Conservation (phyloP, 352 stramenopile species). For the Pythium sp. region DNA sequence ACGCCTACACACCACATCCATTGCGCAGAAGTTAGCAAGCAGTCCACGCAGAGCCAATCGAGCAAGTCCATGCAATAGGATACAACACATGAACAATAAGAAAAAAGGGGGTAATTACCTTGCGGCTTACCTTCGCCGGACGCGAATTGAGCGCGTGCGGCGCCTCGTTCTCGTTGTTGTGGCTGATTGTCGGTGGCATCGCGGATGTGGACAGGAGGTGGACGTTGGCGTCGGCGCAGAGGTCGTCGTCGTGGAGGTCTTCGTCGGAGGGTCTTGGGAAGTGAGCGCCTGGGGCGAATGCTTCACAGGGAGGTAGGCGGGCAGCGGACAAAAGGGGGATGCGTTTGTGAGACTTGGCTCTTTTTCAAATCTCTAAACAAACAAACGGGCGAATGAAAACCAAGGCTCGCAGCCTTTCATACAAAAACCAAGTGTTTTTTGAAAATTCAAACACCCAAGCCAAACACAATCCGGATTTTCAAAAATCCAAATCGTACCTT, state of each 20-base stretch:
- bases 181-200: conserved; percentile 28
- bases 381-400: neutral
- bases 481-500: neutral
- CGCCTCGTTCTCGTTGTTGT: conserved; percentile 79
- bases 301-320: conserved; percentile 14
- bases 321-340: conserved; percentile 1
- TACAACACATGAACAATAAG: neutral
- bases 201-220: conserved; percentile 1
- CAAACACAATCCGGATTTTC: neutral
- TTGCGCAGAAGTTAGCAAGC: conserved; percentile 4
- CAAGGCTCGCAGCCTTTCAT: neutral
- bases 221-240: neutral
- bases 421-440: conserved; percentile 15
- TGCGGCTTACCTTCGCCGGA: conserved; percentile 46
- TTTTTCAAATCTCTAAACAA: conserved; percentile 15
- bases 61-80: neutral
- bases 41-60: neutral
- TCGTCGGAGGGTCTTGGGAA: conserved; percentile 8
- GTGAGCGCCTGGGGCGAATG: conserved; percentile 7
- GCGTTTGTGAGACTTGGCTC: conserved; percentile 2
- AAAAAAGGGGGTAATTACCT: conserved; percentile 17
- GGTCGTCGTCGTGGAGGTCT: neutral
- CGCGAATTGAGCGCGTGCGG: conserved; percentile 39
- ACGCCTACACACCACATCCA: conserved; percentile 29
- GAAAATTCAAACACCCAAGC: conserved; percentile 18